Percentiles rank a stretch among this genome's conserved stretches.
These are phyloP conservation scores for Przewalskia tangutica DNA, from an alignment of 257 asterid genomes.

Conservation along the genomic window DNA sequence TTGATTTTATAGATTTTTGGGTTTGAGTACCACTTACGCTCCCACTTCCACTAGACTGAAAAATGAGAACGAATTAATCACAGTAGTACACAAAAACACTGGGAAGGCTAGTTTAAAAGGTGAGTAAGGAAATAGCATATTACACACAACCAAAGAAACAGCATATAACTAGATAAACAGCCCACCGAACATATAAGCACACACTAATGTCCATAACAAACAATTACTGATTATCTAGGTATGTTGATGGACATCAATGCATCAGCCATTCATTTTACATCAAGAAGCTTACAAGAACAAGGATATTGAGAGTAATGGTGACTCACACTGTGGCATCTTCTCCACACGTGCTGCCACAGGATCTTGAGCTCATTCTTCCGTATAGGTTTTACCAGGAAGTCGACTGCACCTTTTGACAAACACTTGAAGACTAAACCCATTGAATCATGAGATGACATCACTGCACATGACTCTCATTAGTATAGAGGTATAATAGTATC, in stretches of 20 bases:
- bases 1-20: conserved; percentile 60
- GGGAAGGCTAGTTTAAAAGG: background rate
- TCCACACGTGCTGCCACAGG: conserved; percentile 98
- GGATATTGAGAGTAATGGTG: background rate
- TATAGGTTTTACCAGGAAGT: conserved; percentile 86
- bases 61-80: background rate
- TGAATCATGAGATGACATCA: conserved; percentile 95
- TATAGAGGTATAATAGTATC: background rate
- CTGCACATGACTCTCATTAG: conserved; percentile 42
- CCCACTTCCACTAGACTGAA: conserved; percentile 94
- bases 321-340: conserved; percentile 86
- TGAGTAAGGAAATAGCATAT: background rate
- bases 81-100: background rate
- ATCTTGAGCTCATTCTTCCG: conserved; percentile 91
- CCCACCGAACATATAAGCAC: background rate
- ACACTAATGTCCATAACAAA: background rate
- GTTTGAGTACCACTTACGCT: conserved; percentile 73
- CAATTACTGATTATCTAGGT: background rate
- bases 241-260: conserved; percentile 25
- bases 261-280: background rate
- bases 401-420: conserved; percentile 93
- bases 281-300: background rate
- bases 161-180: background rate
- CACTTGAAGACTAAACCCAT: conserved; percentile 87
- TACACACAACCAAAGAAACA: background rate